Base-by-base conservation (phyloP, 306 rosid species). In the Gastrolobium villosum region DNA sequence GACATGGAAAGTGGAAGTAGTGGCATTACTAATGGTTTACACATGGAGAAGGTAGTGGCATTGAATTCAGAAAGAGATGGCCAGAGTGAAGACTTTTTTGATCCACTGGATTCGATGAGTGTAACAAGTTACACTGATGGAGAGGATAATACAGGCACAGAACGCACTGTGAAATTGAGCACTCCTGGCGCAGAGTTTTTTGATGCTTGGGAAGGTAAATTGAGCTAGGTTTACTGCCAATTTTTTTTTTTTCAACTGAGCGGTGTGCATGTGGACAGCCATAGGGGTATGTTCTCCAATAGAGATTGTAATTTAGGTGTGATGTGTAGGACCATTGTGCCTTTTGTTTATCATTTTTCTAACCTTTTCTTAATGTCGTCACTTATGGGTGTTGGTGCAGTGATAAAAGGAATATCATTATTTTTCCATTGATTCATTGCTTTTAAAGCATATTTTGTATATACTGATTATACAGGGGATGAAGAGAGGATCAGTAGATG, bases 131-230 rank as follows among this genome's bases (percentile, higher is more conserved):
- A 48, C 86, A 89, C 93, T 6, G 99, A 95, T 73, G 95, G 84
- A 67, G 99, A 95, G 75, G 99, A 90, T 65, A 88, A 83, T 83
- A 70, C 78, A 9, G 88, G 81, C 60, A 43, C 74, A 34, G 98
- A 82, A 62, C 87, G 76, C 10, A 60, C 89, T 20, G 20, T 26
- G 30, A 89, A 65, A 69, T 8, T 46, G 55, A 28, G 74, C 54
- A 46, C 84, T 20, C 70, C 86, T 32, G 55, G 50, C 5, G 90
- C 81, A 37, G 97, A 94, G 53, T 94, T 88, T 77, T 92, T 70
- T 82, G 97, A 94, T 75, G 99, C 99, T 75, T 88, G 94, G 90
- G 99, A 94, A 80, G 99, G 99, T 94, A 92, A 68, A 11, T 57
- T 73, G 4, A 53, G 32, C 61, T 50, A 44, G 44, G 15, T 60